Percentiles rank a stretch among this genome's conserved stretches.
phyloP scores from a whole-genome alignment of 2,329 filamentous ascomycete species.

The Xylariaceae sp. region DNA sequence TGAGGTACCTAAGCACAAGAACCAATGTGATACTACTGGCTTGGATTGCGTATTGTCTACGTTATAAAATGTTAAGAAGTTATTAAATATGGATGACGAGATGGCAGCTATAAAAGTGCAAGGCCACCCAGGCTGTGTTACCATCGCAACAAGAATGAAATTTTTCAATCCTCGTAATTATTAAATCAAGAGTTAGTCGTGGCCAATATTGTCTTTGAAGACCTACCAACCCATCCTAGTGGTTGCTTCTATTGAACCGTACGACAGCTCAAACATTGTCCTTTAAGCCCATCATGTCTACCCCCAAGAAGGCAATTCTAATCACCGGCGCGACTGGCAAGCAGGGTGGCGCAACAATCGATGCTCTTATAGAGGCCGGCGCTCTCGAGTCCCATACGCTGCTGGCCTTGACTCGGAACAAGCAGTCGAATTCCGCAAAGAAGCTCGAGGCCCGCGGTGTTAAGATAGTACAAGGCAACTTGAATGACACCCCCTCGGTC shows the following conservation, averaged over 20 bases:
- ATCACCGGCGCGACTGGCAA: constrained; percentile 44
- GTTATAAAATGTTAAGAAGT: too few relatives aligned
- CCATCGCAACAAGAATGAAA: not conserved
- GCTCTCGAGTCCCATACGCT: constrained; percentile 53
- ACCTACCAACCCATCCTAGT: not conserved
- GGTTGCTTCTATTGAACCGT: not conserved
- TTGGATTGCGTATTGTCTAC: not conserved
- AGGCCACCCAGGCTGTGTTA: not conserved
- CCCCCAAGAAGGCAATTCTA: constrained; percentile 29
- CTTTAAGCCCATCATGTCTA: constrained; percentile 1
- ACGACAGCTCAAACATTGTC: not conserved
- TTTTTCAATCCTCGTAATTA: not conserved
- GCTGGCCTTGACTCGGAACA: constrained; percentile 62
- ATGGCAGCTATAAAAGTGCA: not conserved
- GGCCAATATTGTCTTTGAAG: too few relatives aligned
- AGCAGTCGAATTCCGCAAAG: constrained; percentile 53
- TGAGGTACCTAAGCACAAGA: not conserved
- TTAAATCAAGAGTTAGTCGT: not conserved
- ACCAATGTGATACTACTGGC: not conserved
- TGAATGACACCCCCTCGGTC: constrained; percentile 53
- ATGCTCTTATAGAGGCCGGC: constrained; percentile 34
- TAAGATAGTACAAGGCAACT: constrained; percentile 59
- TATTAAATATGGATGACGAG: not conserved
- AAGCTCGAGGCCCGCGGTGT: constrained; percentile 50
- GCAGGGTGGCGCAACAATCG: constrained; percentile 42